Conservation (phyloP, 2,329 filamentous ascomycete species). For the Fusarium mundagurra region DNA sequence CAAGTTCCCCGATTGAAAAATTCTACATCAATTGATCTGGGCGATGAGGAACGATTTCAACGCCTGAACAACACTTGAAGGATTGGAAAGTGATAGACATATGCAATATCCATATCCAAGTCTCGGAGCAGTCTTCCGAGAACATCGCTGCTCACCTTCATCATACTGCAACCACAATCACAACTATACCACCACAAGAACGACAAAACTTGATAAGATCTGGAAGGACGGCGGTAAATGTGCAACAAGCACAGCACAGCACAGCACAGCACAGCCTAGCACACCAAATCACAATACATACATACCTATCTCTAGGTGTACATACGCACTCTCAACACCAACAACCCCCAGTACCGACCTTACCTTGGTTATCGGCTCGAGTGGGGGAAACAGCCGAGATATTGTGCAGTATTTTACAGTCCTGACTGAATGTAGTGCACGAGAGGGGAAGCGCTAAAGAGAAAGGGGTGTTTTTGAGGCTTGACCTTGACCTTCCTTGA, state of each 20-base stretch:
- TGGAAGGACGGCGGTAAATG: constrained; percentile 2
- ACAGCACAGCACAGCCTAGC: not conserved
- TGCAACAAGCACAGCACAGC: not conserved
- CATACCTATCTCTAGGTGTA: not conserved
- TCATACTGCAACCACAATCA: constrained; percentile 8
- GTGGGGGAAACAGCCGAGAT: constrained; percentile 35
- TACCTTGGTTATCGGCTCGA: constrained; percentile 9
- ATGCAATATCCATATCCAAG: not conserved
- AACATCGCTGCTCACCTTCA: constrained; percentile 12
- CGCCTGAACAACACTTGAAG: not conserved
- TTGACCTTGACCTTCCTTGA: constrained; percentile 27
- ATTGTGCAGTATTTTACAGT: constrained; percentile 5
- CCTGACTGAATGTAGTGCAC: constrained; percentile 14
- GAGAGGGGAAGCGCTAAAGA: constrained; percentile 39
- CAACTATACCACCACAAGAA: constrained; percentile 4
- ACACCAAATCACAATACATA: not conserved
- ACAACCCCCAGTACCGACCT: not conserved
- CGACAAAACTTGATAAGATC: not conserved
- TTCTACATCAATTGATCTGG: not conserved
- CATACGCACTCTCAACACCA: not conserved
- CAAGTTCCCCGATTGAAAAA: not conserved
- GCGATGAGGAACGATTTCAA: not conserved
- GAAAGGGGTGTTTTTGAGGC: constrained; percentile 36
- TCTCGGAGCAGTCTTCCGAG: constrained; percentile 30
- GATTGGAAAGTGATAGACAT: not conserved